Percentiles rank a stretch among this genome's conserved stretches.
Conservation (phyloP, 1,139 yeast genomes). For the Candida buenavistaensis region DNA sequence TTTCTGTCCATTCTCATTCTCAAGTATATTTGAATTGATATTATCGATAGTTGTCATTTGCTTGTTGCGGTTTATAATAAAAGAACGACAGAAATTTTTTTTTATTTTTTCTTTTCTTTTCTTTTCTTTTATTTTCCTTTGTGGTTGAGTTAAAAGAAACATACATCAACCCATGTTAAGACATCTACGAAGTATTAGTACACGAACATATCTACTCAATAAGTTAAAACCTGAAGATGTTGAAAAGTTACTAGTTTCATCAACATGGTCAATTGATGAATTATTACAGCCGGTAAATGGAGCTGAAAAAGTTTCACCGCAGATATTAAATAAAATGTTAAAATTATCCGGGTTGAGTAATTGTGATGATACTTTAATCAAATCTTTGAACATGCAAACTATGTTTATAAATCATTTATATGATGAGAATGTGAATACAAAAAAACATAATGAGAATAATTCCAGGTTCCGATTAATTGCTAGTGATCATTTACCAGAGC, state of each 20-base stretch:
- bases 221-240: slow-evolving; percentile 6
- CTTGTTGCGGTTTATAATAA: too few species aligned
- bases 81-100: too few species aligned
- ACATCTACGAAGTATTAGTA: not conserved
- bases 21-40: too few species aligned
- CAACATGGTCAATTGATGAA: slow-evolving; percentile 31
- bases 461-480: slow-evolving; percentile 35
- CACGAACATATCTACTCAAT: not conserved
- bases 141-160: too few species aligned
- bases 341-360: slow-evolving; percentile 45
- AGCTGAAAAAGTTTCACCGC: too few species aligned
- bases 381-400: slow-evolving; percentile 44
- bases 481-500: slow-evolving; percentile 30
- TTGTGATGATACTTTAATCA: slow-evolving; percentile 23
- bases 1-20: slow-evolving; percentile 4
- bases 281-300: slow-evolving; percentile 21
- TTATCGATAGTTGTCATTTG: too few species aligned
- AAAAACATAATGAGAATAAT: slow-evolving; percentile 19
- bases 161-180: too few species aligned
- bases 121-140: too few species aligned
- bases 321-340: slow-evolving; percentile 31
- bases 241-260: slow-evolving; percentile 16
- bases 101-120: too few species aligned
- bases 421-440: slow-evolving; percentile 20
- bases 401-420: slow-evolving; percentile 47